A percentile compares a stretch with the other conserved stretches of the same genome.
These are phyloP conservation scores for sunflower (Helianthus annuus) DNA, from an alignment of 129 eudicot genomes.

Conservation along the genomic window DNA sequence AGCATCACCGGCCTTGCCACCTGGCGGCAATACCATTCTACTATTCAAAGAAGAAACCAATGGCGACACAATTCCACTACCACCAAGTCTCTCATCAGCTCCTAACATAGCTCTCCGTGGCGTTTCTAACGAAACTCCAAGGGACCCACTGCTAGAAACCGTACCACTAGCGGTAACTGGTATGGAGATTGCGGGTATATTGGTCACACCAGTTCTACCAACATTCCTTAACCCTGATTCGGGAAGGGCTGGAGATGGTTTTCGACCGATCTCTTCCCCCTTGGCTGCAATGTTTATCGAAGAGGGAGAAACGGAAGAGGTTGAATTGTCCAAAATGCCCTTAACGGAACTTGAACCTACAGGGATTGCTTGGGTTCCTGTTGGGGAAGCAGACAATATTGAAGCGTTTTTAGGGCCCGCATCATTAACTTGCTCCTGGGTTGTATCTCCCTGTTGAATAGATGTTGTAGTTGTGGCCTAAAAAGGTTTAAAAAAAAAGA, in stretches of 20 bases:
- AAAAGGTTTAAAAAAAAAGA: conserved; percentile 22
- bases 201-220: conserved; percentile 58
- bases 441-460: conserved; percentile 50
- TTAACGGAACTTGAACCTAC: conserved; percentile 47
- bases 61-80: conserved; percentile 52
- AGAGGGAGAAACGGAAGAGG: conserved; percentile 47
- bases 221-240: conserved; percentile 63
- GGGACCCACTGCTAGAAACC: conserved; percentile 59
- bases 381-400: conserved; percentile 55
- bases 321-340: conserved; percentile 41
- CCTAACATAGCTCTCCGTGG: conserved; percentile 66
- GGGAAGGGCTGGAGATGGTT: conserved; percentile 63
- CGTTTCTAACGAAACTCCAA: conserved; percentile 55
- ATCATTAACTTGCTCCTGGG: conserved; percentile 75
- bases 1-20: conserved; percentile 53
- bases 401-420: conserved; percentile 50
- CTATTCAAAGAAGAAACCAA: conserved; percentile 55
- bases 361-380: conserved; percentile 52
- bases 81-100: conserved; percentile 67
- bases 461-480: conserved; percentile 42
- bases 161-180: conserved; percentile 49
- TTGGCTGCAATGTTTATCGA: conserved; percentile 52
- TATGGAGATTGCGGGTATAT: conserved; percentile 49
- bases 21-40: conserved; percentile 67
- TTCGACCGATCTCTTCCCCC: conserved; percentile 73